Evolutionary conservation across 805 yeast species (phyloP).

Genomic region (Priceomyces medius): DNA sequence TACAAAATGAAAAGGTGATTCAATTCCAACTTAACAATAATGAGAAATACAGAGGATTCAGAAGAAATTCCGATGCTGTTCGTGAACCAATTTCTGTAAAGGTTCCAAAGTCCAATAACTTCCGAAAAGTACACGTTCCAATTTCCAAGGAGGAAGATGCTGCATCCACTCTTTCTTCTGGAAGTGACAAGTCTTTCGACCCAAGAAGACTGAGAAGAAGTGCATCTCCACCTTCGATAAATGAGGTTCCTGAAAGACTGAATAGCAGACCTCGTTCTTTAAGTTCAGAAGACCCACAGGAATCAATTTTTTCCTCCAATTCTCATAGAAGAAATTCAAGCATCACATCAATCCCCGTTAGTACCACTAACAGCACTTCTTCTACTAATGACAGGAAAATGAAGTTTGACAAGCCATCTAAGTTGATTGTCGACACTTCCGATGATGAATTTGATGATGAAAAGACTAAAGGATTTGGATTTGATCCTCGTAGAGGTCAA

Average conservation of each 20-base stretch:
- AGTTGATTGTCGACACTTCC: slow-evolving; percentile 13
- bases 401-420: slow-evolving; percentile 8
- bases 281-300: slow-evolving; percentile 3
- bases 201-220: slow-evolving; percentile 11
- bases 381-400: background rate
- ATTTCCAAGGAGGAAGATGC: background rate
- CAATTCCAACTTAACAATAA: slow-evolving; percentile 27
- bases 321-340: slow-evolving; percentile 21
- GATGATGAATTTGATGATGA: slow-evolving; percentile 18
- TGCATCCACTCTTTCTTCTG: background rate
- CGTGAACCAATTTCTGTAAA: slow-evolving; percentile 22
- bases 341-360: background rate
- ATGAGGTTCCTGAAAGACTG: slow-evolving; percentile 3
- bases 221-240: slow-evolving; percentile 12
- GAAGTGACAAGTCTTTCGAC: slow-evolving; percentile 2
- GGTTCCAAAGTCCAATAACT: slow-evolving; percentile 15
- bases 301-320: slow-evolving; percentile 23
- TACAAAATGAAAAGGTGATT: slow-evolving; percentile 13
- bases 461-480: slow-evolving; percentile 16
- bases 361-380: background rate
- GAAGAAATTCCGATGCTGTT: slow-evolving; percentile 30
- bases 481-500: slow-evolving; percentile 20
- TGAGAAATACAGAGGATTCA: slow-evolving; percentile 42
- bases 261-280: slow-evolving; percentile 1
- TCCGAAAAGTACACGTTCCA: slow-evolving; percentile 8